Conservation (phyloP, 345 rosid genomes). For the Crucihimalaya himalaica region DNA sequence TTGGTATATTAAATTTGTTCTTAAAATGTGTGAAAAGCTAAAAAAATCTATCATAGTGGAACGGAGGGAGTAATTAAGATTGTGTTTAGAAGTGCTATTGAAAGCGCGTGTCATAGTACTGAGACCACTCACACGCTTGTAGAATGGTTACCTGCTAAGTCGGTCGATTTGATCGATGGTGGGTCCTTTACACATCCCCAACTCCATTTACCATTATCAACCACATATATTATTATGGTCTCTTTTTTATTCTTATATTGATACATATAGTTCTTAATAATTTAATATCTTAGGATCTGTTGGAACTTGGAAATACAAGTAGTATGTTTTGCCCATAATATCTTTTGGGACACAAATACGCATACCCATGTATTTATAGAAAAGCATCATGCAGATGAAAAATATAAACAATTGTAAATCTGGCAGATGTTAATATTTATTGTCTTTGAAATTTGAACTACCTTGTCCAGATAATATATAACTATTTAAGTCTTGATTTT, state of each 20-base stretch:
- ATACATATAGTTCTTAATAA: background rate
- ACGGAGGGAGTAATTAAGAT: too few relatives aligned
- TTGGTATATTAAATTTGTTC: too few relatives aligned
- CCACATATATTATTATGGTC: slow-evolving; percentile 1
- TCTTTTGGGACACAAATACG: slow-evolving; percentile 1
- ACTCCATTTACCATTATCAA: slow-evolving; percentile 34
- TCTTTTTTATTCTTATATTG: background rate
- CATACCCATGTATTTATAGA: slow-evolving; percentile 12
- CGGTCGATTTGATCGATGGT: slow-evolving; percentile 31
- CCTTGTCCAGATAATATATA: slow-evolving; percentile 2
- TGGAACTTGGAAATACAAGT: background rate
- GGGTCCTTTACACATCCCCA: slow-evolving; percentile 31
- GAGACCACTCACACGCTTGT: slow-evolving; percentile 18
- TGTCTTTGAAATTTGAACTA: background rate
- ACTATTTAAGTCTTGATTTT: background rate
- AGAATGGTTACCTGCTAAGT: slow-evolving; percentile 37
- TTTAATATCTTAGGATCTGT: slow-evolving; percentile 2
- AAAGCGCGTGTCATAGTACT: slow-evolving; percentile 12
- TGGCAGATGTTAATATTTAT: slow-evolving; percentile 1
- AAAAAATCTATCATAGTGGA: too few relatives aligned
- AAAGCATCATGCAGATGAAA: slow-evolving; percentile 10
- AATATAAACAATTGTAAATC: background rate
- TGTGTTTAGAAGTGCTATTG: background rate
- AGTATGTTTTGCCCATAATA: slow-evolving; percentile 14
- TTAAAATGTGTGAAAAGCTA: too few relatives aligned